A percentile compares a stretch with the other conserved stretches of the same genome.
These are phyloP conservation scores for Microcos paniculata DNA, from an alignment of 345 rosid species.

Conservation along the genomic window DNA sequence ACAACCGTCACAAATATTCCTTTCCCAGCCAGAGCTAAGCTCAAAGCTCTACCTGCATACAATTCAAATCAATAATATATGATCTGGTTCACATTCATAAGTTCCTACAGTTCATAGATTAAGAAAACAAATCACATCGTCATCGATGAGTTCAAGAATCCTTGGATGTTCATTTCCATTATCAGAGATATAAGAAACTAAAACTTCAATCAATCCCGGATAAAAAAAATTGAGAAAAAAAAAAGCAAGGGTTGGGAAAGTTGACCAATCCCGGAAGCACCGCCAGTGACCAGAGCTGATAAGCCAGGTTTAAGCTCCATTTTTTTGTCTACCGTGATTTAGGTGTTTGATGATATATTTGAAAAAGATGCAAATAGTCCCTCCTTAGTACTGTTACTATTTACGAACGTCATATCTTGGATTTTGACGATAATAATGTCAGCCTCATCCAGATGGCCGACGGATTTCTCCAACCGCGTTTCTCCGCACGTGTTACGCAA, in stretches of 20 bases:
- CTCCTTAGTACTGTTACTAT: too few species aligned
- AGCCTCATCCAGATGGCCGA: too few species aligned
- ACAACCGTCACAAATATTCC: constrained; percentile 77
- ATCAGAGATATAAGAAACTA: background rate
- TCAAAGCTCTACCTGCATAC: constrained; percentile 73
- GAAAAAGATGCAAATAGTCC: background rate
- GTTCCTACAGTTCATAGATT: background rate
- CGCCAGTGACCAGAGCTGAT: constrained; percentile 93
- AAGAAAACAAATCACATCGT: background rate
- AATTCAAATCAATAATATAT: constrained; percentile 5
- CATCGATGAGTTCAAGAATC: background rate
- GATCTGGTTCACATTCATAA: background rate
- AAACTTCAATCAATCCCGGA: too few species aligned
- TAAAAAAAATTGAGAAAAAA: too few species aligned
- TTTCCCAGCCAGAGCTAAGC: constrained; percentile 78
- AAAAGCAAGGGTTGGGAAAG: background rate
- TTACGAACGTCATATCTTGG: too few species aligned
- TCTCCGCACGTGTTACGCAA: too few species aligned
- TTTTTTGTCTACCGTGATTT: background rate
- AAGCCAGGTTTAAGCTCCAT: constrained; percentile 92
- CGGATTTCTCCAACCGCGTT: too few species aligned
- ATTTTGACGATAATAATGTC: too few species aligned
- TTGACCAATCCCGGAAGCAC: constrained; percentile 86
- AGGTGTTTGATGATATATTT: background rate
- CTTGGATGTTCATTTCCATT: background rate